These are phyloP conservation scores for Eimeria brunetti DNA, from an alignment of 169 alveolate genomes.

Conservation along the genomic window DNA sequence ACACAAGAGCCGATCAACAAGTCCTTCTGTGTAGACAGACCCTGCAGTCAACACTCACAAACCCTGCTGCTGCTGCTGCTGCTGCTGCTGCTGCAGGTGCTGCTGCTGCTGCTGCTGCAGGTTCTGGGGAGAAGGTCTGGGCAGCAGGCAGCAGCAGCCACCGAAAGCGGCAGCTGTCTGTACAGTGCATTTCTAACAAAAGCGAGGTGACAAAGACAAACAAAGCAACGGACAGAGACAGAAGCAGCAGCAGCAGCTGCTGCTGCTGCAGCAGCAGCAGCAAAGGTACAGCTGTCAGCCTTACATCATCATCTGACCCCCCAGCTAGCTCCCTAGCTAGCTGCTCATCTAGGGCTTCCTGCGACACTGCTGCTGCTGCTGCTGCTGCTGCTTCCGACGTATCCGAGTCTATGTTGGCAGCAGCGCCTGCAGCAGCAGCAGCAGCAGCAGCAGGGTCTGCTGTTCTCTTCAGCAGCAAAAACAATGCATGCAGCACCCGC, in stretches of 20 bases:
- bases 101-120: not conserved
- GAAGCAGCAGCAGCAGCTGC: too few species aligned
- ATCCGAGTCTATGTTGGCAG: not conserved
- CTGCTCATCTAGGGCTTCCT: slow-evolving; percentile 39
- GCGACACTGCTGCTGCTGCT: not conserved
- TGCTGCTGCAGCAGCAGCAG: not conserved
- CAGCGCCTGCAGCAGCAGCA: not conserved
- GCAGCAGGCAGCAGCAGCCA: not conserved
- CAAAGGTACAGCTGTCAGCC: not conserved
- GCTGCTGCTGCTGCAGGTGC: too few species aligned
- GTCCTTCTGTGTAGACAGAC: slow-evolving; percentile 43
- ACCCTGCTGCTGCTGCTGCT: not conserved
- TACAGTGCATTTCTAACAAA: too few species aligned
- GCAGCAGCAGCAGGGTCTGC: slow-evolving; percentile 16
- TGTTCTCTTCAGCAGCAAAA: slow-evolving; percentile 61
- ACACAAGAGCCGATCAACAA: slow-evolving; percentile 70
- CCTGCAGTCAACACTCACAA: not conserved
- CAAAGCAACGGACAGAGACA: not conserved
- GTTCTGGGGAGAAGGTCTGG: not conserved
- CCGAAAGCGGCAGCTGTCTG: not conserved
- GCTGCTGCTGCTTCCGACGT: not conserved
- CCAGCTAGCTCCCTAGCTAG: slow-evolving; percentile 46
- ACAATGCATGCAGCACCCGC: slow-evolving; percentile 65
- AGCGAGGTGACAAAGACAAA: not conserved
- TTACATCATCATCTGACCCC: slow-evolving; percentile 10